Evolutionary conservation across 2,329 filamentous ascomycete species (phyloP), one percentile per base, ranked within the genome.

Genomic region (Zymoseptoria brevis): DNA sequence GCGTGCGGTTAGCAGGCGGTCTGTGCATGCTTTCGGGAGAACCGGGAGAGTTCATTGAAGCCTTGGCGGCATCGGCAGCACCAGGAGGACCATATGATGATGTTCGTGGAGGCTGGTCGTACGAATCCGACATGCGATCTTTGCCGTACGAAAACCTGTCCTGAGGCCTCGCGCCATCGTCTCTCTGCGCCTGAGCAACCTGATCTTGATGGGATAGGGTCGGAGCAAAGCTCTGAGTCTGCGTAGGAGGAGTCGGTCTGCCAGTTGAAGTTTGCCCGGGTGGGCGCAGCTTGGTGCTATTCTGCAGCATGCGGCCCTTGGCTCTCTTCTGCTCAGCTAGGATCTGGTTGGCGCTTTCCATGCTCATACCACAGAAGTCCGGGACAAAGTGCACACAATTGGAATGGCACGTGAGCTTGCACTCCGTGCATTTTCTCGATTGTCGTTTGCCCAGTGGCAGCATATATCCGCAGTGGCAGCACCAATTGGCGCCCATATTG

Each of bases 341-440:
- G 65, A 99, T 96, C 71, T 95, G 86, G 74, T 96, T 97, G 50
- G 94, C 94, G 45, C 90, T 89, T 59, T 94, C 89, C 94, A 97
- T 97, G 26, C 91, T 95, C 91, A 99, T 99, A 67, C 94, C 94
- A 74, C 94, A 99, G 77, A 99, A 99, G 74, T 99, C 94, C 19
- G 94, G 94, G 30, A 99, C 93, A 66, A 99, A 84, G 75, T 99
- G 94, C 19, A 91, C 89, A 75, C 94, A 99, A 60, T 88, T 83
- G 19, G 90, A 87, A 75, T 99, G 94, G 63, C 89, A 93, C 22
- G 93, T 96, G 62, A 96, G 87, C 66, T 82, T 83, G 75, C 94
- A 99, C 84, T 99, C 94, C 86, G 86, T 85, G 74, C 94, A 99
- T 76, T 92, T 95, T 71, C 94, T 86, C 71, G 89, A 91, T 74